Evolutionary conservation across 345 rosid species (phyloP).

Genomic region (Gossypium australe): DNA sequence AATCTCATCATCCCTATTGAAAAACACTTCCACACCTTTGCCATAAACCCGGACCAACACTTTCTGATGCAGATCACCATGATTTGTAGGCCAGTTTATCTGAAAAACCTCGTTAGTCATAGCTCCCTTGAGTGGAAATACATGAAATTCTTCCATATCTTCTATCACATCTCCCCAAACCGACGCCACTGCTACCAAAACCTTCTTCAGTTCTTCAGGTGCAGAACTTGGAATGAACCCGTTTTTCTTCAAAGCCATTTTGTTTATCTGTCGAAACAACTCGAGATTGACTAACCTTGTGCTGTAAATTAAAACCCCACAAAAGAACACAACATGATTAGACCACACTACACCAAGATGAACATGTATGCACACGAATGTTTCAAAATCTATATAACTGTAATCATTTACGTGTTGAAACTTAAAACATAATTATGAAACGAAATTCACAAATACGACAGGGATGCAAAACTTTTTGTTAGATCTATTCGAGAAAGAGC

Average conservation of each 20-base stretch:
- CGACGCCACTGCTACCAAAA: slow-evolving; percentile 48
- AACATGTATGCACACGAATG: not conserved
- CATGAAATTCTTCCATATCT: slow-evolving; percentile 47
- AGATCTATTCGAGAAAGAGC: not conserved
- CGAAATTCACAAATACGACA: too few relatives aligned
- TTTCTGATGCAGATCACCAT: slow-evolving; percentile 34
- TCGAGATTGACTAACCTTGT: not conserved
- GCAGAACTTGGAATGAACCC: slow-evolving; percentile 39
- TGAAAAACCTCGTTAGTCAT: slow-evolving; percentile 90
- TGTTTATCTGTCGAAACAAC: not conserved
- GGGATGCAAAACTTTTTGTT: too few relatives aligned
- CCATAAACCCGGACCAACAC: slow-evolving; percentile 77
- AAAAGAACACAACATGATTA: not conserved
- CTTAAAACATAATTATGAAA: too few relatives aligned
- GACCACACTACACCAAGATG: not conserved
- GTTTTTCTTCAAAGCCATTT: slow-evolving; percentile 44
- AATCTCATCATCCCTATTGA: slow-evolving; percentile 73
- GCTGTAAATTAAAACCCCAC: not conserved
- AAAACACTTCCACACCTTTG: slow-evolving; percentile 80
- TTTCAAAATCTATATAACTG: not conserved
- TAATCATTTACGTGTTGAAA: too few relatives aligned
- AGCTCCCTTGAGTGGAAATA: slow-evolving; percentile 73
- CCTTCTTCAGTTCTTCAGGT: slow-evolving; percentile 58
- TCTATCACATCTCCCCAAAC: slow-evolving; percentile 67
- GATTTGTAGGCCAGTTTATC: slow-evolving; percentile 73